Conservation (phyloP, 257 asterid genomes). For the Nicotiana paniculata region DNA sequence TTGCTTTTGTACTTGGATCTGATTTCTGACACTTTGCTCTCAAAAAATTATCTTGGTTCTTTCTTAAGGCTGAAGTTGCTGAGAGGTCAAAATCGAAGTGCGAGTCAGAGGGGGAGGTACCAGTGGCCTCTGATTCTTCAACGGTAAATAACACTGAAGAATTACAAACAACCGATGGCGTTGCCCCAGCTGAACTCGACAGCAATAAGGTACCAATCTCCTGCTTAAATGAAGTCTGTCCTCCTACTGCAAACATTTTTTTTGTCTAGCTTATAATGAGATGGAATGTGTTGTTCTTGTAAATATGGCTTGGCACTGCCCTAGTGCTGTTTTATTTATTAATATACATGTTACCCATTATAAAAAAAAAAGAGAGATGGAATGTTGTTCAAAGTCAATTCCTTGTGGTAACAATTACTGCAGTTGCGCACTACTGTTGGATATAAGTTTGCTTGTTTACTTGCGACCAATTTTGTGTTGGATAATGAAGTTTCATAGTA, state of each 20-base stretch:
- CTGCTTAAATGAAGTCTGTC: constrained; percentile 3
- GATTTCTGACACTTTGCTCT: neutral
- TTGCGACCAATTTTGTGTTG: neutral
- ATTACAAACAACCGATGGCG: constrained; percentile 20
- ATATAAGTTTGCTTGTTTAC: neutral
- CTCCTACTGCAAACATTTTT: neutral
- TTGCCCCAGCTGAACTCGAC: constrained; percentile 26
- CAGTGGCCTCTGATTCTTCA: constrained; percentile 36
- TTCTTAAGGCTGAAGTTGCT: constrained; percentile 51
- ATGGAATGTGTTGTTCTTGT: neutral
- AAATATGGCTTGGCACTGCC: too few species aligned
- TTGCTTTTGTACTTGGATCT: neutral
- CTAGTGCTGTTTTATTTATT: too few species aligned
- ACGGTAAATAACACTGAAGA: constrained; percentile 29
- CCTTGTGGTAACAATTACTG: neutral
- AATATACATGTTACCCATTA: too few species aligned
- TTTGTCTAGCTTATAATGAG: neutral
- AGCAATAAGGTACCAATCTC: constrained; percentile 31
- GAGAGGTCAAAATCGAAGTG: constrained; percentile 42
- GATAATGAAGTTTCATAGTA: neutral
- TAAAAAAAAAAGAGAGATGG: neutral
- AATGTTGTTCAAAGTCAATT: constrained; percentile 5
- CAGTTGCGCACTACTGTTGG: neutral
- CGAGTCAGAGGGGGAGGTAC: constrained; percentile 32
- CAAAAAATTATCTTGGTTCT: constrained; percentile 2